Conservation (phyloP, 768 basidiomycete species). For the Boletellus ananas region DNA sequence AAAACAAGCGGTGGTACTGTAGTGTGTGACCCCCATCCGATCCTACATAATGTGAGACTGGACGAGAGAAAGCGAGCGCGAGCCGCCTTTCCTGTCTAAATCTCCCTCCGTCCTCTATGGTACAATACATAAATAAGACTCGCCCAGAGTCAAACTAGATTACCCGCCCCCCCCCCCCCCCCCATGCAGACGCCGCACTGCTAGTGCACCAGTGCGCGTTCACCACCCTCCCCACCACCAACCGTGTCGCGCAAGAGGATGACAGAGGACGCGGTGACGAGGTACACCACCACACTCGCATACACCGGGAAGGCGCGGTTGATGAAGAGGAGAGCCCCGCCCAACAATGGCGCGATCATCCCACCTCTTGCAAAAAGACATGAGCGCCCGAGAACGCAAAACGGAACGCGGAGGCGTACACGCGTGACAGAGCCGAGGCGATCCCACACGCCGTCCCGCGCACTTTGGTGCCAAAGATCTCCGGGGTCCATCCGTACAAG, state of each 20-base stretch:
- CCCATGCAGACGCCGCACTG: background rate
- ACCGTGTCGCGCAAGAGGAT: conserved; percentile 52
- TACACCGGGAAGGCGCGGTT: conserved; percentile 73
- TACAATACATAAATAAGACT: background rate
- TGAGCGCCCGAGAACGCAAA: background rate
- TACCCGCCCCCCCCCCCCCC: no score
- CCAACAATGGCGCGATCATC: conserved; percentile 82
- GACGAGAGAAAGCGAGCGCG: no score
- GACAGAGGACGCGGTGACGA: conserved; percentile 59
- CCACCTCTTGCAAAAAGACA: conserved; percentile 56
- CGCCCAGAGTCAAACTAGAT: background rate
- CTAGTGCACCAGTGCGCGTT: conserved; percentile 19
- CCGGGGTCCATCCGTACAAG: conserved; percentile 88
- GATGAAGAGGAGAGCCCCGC: conserved; percentile 67
- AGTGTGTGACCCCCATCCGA: no score
- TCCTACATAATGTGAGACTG: no score
- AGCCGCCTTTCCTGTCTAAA: no score
- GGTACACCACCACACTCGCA: conserved; percentile 63
- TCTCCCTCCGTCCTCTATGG: no score
- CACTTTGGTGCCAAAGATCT: conserved; percentile 81
- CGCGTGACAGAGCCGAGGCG: conserved; percentile 79
- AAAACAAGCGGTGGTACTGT: no score
- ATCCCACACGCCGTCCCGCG: conserved; percentile 88
- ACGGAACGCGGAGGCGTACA: conserved; percentile 44
- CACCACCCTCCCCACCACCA: conserved; percentile 27